Evolutionary conservation across 2,329 filamentous ascomycete species (phyloP), one percentile per base, ranked within the genome.

Genomic region (Neoscytalidium dimidiatum): DNA sequence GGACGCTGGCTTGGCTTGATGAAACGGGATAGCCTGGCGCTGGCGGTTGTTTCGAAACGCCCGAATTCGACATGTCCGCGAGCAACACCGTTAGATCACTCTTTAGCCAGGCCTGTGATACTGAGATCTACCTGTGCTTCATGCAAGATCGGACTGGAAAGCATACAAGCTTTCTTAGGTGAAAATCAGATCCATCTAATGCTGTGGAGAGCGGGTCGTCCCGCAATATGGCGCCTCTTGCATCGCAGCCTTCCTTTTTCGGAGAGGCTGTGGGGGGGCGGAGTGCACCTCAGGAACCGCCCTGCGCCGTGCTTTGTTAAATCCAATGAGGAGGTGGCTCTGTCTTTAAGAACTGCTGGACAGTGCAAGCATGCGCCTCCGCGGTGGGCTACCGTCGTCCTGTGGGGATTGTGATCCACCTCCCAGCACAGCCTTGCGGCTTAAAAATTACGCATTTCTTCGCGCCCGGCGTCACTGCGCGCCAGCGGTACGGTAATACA

Each of bases 381-480:
- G 26, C n/a, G 23, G 23, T 6, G 53, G 38, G n/a, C 23, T 19
- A 4, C 19, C 35, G 53, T 28, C 35, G 33, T 31, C 17, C 13
- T 9, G 56, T 31, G 56, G 56, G 56, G 56, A 60, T 23, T 38
- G 33, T 33, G 56, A 60, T 60, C 56, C 38, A 13, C 28, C 38
- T 46, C 41, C 38, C 33, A 46, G 49, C 49, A 52, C 49, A 29
- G 49, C 49, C 49, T 52, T 52, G 56, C 56, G 56, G 56, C 56
- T 60, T 17, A 44, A 46, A 41, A 23, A 58, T 58, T 58, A 44
- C 53, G 53, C 35, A 58, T 58, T 13, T 13, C 35, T 14, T 28
- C 33, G 33, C 33, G 3, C 1, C 19, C 11, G 31, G 26, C 51
- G 21, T 56, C 19, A 56, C 28, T 28, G 28, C 28, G 48, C 28